These are phyloP conservation scores for Physcomitrellopsis africana DNA, from an alignment of 225 moss, liverwort and hornwort species.

Conservation along the genomic window DNA sequence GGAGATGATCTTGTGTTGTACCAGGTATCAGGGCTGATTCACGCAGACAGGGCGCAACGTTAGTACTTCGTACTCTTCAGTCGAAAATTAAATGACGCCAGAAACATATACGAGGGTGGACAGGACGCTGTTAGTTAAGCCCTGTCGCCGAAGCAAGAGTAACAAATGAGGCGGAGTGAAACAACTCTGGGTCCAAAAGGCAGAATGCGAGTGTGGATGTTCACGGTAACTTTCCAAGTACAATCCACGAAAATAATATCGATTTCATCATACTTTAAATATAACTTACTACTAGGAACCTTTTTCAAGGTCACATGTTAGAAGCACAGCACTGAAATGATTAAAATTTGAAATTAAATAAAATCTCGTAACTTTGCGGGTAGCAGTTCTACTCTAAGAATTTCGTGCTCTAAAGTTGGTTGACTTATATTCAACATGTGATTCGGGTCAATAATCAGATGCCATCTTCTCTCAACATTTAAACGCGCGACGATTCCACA, in stretches of 20 bases:
- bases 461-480: no score
- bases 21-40: conserved; percentile 68
- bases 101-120: background rate
- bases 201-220: background rate
- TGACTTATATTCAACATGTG: no score
- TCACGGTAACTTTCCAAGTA: background rate
- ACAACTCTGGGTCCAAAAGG: background rate
- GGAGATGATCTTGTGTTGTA: conserved; percentile 78
- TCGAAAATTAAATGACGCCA: background rate
- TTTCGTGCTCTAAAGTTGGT: no score
- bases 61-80: background rate
- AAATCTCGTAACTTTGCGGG: no score
- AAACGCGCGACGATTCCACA: no score
- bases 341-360: no score
- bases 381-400: no score
- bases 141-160: background rate
- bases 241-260: background rate
- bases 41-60: background rate
- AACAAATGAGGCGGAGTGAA: background rate
- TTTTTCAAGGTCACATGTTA: no score
- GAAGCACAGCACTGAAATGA: no score
- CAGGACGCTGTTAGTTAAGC: background rate
- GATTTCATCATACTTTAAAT: background rate
- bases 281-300: no score
- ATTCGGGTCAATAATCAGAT: no score